Evolutionary conservation across 2,329 filamentous ascomycete genomes (phyloP).

Genomic region (Fusarium musae): DNA sequence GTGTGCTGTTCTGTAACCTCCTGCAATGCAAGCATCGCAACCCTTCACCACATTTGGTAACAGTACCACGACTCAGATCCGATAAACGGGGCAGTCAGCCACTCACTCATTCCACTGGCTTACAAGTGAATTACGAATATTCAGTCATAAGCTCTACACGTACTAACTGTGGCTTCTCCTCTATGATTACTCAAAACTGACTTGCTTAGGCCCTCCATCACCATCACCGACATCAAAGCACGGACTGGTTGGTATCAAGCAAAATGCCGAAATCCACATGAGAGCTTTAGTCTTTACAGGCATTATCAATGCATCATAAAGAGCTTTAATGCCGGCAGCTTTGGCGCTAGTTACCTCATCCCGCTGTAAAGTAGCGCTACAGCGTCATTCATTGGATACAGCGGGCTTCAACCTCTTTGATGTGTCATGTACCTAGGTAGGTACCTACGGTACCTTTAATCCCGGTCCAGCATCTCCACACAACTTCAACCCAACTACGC

Average conservation of each 20-base stretch:
- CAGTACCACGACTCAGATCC: slow-evolving; percentile 2
- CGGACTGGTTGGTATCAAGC: not conserved
- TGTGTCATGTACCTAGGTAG: not conserved
- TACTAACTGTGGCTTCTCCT: not conserved
- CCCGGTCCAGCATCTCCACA: not conserved
- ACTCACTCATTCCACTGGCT: not conserved
- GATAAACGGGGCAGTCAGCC: slow-evolving; percentile 6
- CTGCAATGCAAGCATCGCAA: slow-evolving; percentile 1
- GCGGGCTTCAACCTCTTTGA: not conserved
- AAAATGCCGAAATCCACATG: not conserved
- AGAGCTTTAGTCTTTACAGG: not conserved
- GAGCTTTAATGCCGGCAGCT: slow-evolving; percentile 10
- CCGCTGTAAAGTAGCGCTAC: not conserved
- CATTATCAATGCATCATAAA: not conserved
- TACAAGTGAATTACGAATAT: slow-evolving; percentile 9
- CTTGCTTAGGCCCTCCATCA: not conserved
- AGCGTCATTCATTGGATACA: slow-evolving; percentile 9
- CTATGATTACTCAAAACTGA: not conserved
- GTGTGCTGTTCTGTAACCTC: not conserved
- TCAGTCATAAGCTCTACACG: not conserved
- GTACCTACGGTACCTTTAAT: not conserved
- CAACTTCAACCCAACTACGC: not conserved
- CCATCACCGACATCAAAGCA: not conserved
- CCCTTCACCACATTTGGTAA: not conserved
- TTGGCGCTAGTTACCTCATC: slow-evolving; percentile 12